Conservation (phyloP, 495 filamentous ascomycete species). For the Niebla homalea region DNA sequence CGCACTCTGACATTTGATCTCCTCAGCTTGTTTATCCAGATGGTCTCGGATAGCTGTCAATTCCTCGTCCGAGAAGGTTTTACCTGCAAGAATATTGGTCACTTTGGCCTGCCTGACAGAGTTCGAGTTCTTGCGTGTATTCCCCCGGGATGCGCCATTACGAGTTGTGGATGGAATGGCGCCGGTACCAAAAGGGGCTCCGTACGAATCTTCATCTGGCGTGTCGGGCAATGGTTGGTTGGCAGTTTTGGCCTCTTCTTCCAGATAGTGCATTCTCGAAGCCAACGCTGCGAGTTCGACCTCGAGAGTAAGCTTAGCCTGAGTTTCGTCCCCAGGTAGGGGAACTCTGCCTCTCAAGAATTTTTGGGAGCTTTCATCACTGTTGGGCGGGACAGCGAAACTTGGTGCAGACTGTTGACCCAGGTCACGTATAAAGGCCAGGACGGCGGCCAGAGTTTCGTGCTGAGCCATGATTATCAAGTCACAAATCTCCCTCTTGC, state of each 20-base stretch:
- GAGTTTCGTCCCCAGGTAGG: conserved; percentile 50
- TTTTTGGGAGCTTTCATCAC: conserved; percentile 22
- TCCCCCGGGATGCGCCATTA: conserved; percentile 7
- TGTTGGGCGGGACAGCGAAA: conserved; percentile 27
- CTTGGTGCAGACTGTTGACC: conserved; percentile 36
- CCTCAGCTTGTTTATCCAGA: conserved; percentile 65
- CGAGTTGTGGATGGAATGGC: conserved; percentile 16
- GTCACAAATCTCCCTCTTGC: no score
- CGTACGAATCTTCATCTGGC: conserved; percentile 40
- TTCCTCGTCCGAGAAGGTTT: conserved; percentile 49
- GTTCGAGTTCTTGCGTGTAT: conserved; percentile 12
- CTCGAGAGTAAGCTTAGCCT: conserved; percentile 56
- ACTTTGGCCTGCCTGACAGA: conserved; percentile 14
- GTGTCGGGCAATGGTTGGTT: conserved; percentile 48
- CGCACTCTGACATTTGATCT: conserved; percentile 59
- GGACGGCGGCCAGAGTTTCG: conserved; percentile 47
- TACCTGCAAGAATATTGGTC: conserved; percentile 15
- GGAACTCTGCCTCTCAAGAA: conserved; percentile 35
- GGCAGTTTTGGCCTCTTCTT: conserved; percentile 47
- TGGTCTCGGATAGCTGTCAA: conserved; percentile 59
- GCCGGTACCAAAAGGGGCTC: conserved; percentile 39
- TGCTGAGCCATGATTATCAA: conserved; percentile 28
- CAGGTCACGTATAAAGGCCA: conserved; percentile 49
- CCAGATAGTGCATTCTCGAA: conserved; percentile 53
- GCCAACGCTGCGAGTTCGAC: conserved; percentile 56